Conservation (phyloP, 2,329 filamentous ascomycete species). For the Ceratocystis harringtonii region DNA sequence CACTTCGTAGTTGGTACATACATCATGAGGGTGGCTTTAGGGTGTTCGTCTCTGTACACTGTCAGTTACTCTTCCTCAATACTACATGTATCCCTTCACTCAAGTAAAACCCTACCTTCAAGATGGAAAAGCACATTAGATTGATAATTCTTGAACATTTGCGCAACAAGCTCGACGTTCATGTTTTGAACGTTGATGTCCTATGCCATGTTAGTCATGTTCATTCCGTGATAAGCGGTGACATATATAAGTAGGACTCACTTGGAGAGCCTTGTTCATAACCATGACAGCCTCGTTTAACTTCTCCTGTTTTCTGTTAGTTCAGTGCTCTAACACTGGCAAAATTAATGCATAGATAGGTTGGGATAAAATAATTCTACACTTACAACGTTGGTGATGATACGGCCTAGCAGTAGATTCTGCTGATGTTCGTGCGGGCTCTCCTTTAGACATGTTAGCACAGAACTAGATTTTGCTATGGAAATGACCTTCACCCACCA, state of each 20-base stretch:
- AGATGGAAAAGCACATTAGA: conserved; percentile 95
- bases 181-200: conserved; percentile 98
- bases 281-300: conserved; percentile 87
- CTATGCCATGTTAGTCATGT: conserved; percentile 29
- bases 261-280: conserved; percentile 84
- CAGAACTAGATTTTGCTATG: not conserved
- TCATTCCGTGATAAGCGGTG: not conserved
- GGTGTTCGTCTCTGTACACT: conserved; percentile 56
- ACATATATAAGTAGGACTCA: conserved; percentile 24
- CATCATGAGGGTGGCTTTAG: conserved; percentile 58
- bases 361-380: not conserved
- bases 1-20: not conserved
- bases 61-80: conserved; percentile 18
- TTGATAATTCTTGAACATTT: conserved; percentile 99
- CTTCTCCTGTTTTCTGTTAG: conserved; percentile 55
- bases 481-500: not conserved
- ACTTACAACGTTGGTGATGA: conserved; percentile 92
- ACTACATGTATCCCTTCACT: not conserved
- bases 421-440: conserved; percentile 97
- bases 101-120: conserved; percentile 51
- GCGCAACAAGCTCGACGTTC: conserved; percentile 93
- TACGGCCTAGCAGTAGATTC: conserved; percentile 78
- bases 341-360: not conserved
- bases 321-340: not conserved
- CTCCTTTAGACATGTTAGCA: conserved; percentile 40